Conservation (phyloP, 164 flowering plant species). For the Aristolochia fimbriata region DNA sequence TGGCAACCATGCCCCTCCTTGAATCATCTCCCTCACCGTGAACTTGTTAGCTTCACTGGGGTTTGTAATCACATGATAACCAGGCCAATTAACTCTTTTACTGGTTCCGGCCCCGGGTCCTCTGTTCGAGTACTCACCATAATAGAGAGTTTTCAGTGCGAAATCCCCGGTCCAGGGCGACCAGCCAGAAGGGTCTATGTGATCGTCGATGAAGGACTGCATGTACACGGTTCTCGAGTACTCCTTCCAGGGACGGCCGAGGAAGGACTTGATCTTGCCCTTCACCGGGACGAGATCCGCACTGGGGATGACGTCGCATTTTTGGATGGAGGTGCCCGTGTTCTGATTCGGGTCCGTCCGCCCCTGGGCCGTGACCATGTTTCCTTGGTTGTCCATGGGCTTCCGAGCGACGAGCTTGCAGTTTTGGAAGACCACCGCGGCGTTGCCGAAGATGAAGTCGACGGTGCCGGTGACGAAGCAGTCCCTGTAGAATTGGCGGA, state of each 20-base stretch:
- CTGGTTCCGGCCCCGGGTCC: constrained; percentile 33
- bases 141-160: constrained; percentile 26
- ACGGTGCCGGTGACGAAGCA: constrained; percentile 34
- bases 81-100: constrained; percentile 33
- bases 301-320: constrained; percentile 25
- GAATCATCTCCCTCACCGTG: constrained; percentile 28
- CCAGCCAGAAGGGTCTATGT: constrained; percentile 31
- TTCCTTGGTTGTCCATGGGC: constrained; percentile 28
- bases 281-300: constrained; percentile 32
- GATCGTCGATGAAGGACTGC: constrained; percentile 32
- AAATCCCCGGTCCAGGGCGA: constrained; percentile 26
- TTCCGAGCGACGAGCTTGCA: constrained; percentile 28
- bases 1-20: constrained; percentile 33
- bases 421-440: constrained; percentile 38
- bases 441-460: constrained; percentile 46
- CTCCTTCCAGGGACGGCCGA: constrained; percentile 48
- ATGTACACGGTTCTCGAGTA: constrained; percentile 36
- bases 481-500: constrained; percentile 42
- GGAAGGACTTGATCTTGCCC: constrained; percentile 18
- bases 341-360: constrained; percentile 31
- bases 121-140: constrained; percentile 34
- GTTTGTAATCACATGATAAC: constrained; percentile 28
- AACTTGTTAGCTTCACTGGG: constrained; percentile 26
- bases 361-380: constrained; percentile 46
- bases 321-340: constrained; percentile 43